Conservation (phyloP, 192 early-diverging fungal genomes). For the Fimicolochytrium jonesii region DNA sequence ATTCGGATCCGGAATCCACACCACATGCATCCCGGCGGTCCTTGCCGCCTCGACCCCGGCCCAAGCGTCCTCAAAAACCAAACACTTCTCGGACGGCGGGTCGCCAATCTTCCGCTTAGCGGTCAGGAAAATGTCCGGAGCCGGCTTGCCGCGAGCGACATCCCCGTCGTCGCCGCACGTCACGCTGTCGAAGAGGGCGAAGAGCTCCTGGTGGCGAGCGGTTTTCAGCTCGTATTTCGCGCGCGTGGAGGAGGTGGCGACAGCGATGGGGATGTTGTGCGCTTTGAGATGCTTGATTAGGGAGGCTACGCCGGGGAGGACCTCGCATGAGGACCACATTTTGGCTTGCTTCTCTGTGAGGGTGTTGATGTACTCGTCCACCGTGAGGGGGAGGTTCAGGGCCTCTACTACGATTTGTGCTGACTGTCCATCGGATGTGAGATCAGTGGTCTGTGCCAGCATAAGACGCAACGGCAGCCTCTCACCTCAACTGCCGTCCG, state of each 20-base stretch:
- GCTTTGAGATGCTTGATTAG: slow-evolving; percentile 71
- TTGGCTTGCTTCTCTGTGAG: slow-evolving; percentile 47
- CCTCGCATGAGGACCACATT: slow-evolving; percentile 35
- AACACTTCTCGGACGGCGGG: slow-evolving; percentile 27
- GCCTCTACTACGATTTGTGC: slow-evolving; percentile 64
- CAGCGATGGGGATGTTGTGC: slow-evolving; percentile 73
- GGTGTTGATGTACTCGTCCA: slow-evolving; percentile 74
- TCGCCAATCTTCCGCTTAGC: slow-evolving; percentile 59
- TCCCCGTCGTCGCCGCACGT: slow-evolving; percentile 84
- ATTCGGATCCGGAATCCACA: slow-evolving; percentile 84
- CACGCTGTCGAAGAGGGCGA: slow-evolving; percentile 73
- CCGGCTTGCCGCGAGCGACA: slow-evolving; percentile 77
- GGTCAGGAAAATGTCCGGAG: slow-evolving; percentile 84
- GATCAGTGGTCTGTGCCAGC: neutral
- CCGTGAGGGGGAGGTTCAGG: slow-evolving; percentile 65
- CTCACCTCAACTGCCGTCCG: slow-evolving; percentile 13
- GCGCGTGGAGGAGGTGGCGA: slow-evolving; percentile 76
- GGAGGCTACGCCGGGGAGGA: slow-evolving; percentile 52
- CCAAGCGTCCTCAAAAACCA: slow-evolving; percentile 92
- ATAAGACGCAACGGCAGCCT: neutral
- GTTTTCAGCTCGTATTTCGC: slow-evolving; percentile 75
- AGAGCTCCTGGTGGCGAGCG: slow-evolving; percentile 61
- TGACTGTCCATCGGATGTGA: neutral
- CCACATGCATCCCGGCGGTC: slow-evolving; percentile 75
- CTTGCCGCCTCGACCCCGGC: slow-evolving; percentile 79